A percentile compares a stretch with the other conserved stretches of the same genome.
Evolutionary conservation across 371 early-diverging fungal species (phyloP).

Genomic region (Haplosporangium sp.): DNA sequence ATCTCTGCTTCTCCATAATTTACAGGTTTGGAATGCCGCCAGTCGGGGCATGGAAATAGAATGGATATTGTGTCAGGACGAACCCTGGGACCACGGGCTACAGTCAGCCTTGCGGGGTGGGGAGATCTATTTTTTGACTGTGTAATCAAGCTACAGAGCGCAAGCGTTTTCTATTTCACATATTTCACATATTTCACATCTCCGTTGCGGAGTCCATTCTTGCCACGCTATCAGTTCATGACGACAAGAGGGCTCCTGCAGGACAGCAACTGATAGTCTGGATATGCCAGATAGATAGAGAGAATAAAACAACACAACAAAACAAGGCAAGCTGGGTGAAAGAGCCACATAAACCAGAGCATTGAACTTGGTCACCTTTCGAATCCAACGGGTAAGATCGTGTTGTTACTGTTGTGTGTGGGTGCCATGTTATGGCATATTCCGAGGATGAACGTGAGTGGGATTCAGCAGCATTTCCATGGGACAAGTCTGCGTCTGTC

Average conservation of each 20-base stretch:
- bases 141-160: background rate
- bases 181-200: background rate
- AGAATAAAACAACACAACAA: too few species aligned
- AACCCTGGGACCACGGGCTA: background rate
- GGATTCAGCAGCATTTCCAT: too few species aligned
- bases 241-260: background rate
- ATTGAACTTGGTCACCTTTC: background rate
- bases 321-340: too few species aligned
- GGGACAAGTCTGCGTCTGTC: background rate
- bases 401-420: too few species aligned
- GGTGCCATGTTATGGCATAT: too few species aligned
- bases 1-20: background rate
- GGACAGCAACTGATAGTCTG: too few species aligned
- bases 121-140: background rate
- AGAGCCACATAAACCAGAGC: too few species aligned
- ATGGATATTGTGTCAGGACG: background rate
- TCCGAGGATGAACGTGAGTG: too few species aligned
- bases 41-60: background rate
- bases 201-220: background rate
- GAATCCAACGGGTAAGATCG: background rate
- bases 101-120: background rate
- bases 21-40: background rate
- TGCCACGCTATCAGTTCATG: conserved; percentile 2
- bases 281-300: too few species aligned
- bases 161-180: background rate